These are phyloP conservation scores for Fusarium multiceps DNA, from an alignment of 2,329 filamentous ascomycete genomes.

Conservation along the genomic window DNA sequence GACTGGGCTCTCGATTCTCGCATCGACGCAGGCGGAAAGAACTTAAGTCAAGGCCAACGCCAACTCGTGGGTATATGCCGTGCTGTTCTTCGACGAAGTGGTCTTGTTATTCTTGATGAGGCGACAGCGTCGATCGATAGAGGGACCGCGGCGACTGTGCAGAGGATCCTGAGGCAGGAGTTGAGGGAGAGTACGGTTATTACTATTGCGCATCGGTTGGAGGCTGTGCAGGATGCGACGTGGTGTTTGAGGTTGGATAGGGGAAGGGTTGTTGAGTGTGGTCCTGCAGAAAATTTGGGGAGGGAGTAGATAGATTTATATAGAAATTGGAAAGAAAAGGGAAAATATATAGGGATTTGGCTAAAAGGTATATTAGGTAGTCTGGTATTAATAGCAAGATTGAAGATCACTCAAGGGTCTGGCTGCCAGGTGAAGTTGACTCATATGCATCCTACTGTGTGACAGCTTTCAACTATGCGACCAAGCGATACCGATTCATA, in stretches of 20 bases:
- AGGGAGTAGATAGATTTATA: background rate
- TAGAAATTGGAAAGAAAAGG: background rate
- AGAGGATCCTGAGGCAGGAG: conserved; percentile 67
- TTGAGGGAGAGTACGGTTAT: conserved; percentile 69
- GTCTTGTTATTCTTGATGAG: conserved; percentile 72
- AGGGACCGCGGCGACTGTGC: conserved; percentile 67
- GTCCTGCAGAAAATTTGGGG: conserved; percentile 50
- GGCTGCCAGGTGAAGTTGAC: background rate
- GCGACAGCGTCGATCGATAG: conserved; percentile 73
- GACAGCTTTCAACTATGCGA: background rate
- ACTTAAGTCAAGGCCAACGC: conserved; percentile 71
- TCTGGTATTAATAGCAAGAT: background rate
- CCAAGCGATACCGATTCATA: too few species aligned
- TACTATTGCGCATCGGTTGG: conserved; percentile 73
- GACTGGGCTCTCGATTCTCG: conserved; percentile 61
- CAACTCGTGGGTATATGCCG: conserved; percentile 71
- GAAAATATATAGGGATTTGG: background rate
- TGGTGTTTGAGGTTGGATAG: conserved; percentile 66
- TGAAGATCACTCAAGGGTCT: background rate
- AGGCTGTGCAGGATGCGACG: conserved; percentile 69
- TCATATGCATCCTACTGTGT: background rate
- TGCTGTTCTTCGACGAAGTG: conserved; percentile 69
- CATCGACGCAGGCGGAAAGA: conserved; percentile 70
- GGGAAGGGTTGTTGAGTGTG: conserved; percentile 62
- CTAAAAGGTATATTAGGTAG: background rate